Evolutionary conservation across 2,329 filamentous ascomycete species (phyloP).

Genomic region (Penicillium sp.): DNA sequence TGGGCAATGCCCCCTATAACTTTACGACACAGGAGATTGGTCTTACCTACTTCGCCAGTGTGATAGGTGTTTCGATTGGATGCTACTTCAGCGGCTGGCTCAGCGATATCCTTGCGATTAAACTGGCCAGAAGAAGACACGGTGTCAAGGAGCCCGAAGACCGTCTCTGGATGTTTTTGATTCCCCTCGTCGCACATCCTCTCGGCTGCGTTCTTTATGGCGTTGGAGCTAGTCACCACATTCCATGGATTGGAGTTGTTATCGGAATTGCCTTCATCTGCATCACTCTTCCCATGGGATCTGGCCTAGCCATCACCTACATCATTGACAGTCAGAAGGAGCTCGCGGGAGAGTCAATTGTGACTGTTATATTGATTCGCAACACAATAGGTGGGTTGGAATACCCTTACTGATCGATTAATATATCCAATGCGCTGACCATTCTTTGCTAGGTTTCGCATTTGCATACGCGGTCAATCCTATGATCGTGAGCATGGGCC

Average conservation of each 20-base stretch:
- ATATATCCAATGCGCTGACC: background rate
- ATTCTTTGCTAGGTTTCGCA: slow-evolving; percentile 1
- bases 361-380: slow-evolving; percentile 33
- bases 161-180: slow-evolving; percentile 25
- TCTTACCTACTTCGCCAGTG: slow-evolving; percentile 13
- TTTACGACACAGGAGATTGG: slow-evolving; percentile 19
- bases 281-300: slow-evolving; percentile 20
- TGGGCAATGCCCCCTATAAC: slow-evolving; percentile 19
- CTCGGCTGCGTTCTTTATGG: slow-evolving; percentile 22
- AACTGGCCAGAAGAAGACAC: slow-evolving; percentile 35
- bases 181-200: slow-evolving; percentile 21
- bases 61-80: slow-evolving; percentile 15
- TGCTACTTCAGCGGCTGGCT: slow-evolving; percentile 16
- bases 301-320: slow-evolving; percentile 22
- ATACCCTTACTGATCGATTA: background rate
- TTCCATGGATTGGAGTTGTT: slow-evolving; percentile 24
- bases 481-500: slow-evolving; percentile 2
- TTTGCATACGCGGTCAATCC: slow-evolving; percentile 6
- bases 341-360: slow-evolving; percentile 23
- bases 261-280: slow-evolving; percentile 26
- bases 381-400: slow-evolving; percentile 28
- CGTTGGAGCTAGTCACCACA: slow-evolving; percentile 22
- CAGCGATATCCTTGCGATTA: slow-evolving; percentile 23
- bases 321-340: slow-evolving; percentile 24
- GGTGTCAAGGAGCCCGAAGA: slow-evolving; percentile 36